phyloP scores from a whole-genome alignment of 345 rosid genomes.

The Eucalyptus tenuipes region DNA sequence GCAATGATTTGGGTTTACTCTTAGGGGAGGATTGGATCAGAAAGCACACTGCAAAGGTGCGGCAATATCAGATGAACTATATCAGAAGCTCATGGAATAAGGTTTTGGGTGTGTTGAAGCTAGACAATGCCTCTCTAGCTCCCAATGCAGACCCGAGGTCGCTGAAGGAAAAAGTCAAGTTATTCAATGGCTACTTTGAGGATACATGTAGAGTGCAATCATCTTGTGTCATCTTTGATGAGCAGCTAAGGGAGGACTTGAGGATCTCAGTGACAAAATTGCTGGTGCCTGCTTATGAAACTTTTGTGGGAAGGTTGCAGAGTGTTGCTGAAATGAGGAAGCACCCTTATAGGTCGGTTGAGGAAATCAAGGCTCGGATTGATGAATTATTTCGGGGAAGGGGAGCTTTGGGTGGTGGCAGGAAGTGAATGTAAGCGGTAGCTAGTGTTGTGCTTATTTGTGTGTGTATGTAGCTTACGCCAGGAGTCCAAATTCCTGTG shows the following conservation, averaged over 20 bases:
- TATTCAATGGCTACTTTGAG: conserved; percentile 39
- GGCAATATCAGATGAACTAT: conserved; percentile 40
- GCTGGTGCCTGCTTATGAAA: conserved; percentile 50
- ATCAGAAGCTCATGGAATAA: conserved; percentile 73
- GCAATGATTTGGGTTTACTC: conserved; percentile 53
- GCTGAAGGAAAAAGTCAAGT: conserved; percentile 53
- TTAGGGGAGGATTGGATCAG: conserved; percentile 81
- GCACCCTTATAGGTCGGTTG: conserved; percentile 26
- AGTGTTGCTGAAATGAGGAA: conserved; percentile 43
- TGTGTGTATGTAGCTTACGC: background rate
- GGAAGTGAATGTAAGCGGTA: conserved; percentile 22
- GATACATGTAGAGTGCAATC: conserved; percentile 45
- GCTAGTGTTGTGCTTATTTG: conserved; percentile 6
- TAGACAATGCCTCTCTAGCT: conserved; percentile 21
- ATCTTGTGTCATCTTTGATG: conserved; percentile 48
- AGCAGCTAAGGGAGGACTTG: conserved; percentile 57
- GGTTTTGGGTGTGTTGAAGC: conserved; percentile 44
- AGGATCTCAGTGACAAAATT: conserved; percentile 25
- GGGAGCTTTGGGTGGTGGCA: conserved; percentile 33
- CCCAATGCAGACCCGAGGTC: conserved; percentile 23
- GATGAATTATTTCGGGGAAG: conserved; percentile 48
- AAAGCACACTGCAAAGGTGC: conserved; percentile 65
- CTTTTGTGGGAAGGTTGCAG: conserved; percentile 43
- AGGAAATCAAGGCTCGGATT: conserved; percentile 45
- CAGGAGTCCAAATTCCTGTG: background rate